Base-by-base conservation (phyloP, 2,329 filamentous ascomycete species). In the Chaetomiaceae sp. region DNA sequence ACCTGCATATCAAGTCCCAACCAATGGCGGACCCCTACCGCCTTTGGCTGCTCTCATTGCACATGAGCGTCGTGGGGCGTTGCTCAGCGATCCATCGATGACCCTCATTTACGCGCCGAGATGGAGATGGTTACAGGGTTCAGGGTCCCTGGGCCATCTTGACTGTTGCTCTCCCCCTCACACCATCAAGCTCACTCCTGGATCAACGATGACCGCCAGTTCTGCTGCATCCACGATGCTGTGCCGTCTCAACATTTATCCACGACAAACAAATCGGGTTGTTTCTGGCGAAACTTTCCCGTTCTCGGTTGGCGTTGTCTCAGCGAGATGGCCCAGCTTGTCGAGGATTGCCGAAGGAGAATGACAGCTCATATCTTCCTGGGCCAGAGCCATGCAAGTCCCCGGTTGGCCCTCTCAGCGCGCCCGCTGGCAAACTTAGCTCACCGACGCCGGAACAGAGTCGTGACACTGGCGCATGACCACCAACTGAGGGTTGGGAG, bases 41-140 rank as follows among this genome's bases (percentile, higher is more conserved):
- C 55, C 56, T 61, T 65, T 65, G 67, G 69, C 65, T 61, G 65
- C 62, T 73, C 69, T 67, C 66, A 77, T 77, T 77, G 74, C 70
- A 68, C 68, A 61, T 70, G 65, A 59, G 62, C 61, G 60, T 65
- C 67, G 64, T 65, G 66, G 67, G 68, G 66, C 67, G 67, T 49
- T 63, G 63, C 59, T 59, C 64, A 61, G 60, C 66, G 64, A 66
- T 68, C 75, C 74, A 77, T 65, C 71, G 66, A 68, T 65, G 70
- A 70, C 67, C 68, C 68, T 69, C 67, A 63, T 68, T 74, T 79
- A 79, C 71, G 76, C 77, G 76, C 76, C 75, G 63, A 56, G 63
- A 62, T 59, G 57, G 60, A 62, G 50, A 59, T 59, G 58, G 66
- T 59, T 64, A 65, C 73, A 70, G 66, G 73, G 71, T 68, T 71